Percentiles rank a stretch among this genome's conserved stretches.
Conservation (phyloP, 352 stramenopile species). For the Pythium phragmitis region DNA sequence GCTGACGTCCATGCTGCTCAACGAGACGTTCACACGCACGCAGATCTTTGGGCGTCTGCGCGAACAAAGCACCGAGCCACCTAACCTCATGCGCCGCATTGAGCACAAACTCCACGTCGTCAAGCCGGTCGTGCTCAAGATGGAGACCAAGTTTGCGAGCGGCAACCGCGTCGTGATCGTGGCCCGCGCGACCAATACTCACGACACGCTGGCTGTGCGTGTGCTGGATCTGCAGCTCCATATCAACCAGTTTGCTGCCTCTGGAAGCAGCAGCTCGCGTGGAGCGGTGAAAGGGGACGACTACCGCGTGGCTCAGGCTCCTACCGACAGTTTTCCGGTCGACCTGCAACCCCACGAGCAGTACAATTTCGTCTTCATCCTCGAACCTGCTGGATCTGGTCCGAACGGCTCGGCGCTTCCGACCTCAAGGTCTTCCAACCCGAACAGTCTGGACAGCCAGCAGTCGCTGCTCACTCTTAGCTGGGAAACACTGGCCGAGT, state of each 20-base stretch:
- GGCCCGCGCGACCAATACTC: conserved; percentile 46
- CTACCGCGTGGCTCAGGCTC: conserved; percentile 24
- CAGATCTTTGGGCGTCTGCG: conserved; percentile 48
- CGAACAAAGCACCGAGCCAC: conserved; percentile 40
- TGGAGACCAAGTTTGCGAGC: conserved; percentile 49
- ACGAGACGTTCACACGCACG: conserved; percentile 35
- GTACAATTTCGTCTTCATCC: conserved; percentile 52
- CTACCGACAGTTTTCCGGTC: conserved; percentile 56
- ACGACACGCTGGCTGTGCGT: conserved; percentile 37
- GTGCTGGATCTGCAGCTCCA: conserved; percentile 69
- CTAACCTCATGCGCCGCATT: conserved; percentile 43
- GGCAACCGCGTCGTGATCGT: conserved; percentile 45
- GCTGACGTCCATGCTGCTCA: conserved; percentile 26
- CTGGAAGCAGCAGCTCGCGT: background rate
- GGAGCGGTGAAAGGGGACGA: background rate
- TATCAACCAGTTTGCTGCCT: conserved; percentile 37
- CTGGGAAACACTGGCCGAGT: conserved; percentile 41
- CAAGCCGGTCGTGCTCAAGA: conserved; percentile 58
- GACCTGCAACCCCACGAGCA: conserved; percentile 47
- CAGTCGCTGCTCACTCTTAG: conserved; percentile 63
- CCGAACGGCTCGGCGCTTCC: background rate
- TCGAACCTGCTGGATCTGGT: conserved; percentile 6
- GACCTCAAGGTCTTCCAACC: background rate
- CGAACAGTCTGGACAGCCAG: conserved; percentile 23
- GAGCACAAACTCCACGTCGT: conserved; percentile 49